Base-by-base conservation (phyloP, 2,329 filamentous ascomycete genomes). In the Scorias spongiosa region DNA sequence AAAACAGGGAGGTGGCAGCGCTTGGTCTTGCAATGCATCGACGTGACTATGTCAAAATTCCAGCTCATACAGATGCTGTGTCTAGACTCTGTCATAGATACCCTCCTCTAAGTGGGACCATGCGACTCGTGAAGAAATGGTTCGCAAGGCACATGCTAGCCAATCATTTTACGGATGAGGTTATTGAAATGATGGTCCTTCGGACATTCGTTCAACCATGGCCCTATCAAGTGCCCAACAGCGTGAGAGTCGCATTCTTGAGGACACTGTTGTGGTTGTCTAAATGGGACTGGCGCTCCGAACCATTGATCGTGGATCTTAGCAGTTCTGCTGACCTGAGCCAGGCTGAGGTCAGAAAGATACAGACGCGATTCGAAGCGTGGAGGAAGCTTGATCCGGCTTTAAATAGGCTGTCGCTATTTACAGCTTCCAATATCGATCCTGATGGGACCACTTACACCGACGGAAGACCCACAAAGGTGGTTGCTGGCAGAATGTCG, bases 61-160 rank as follows among this genome's bases (percentile, higher is more conserved):
- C 88, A 2, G 72, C 85, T 10, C 84, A 94, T 55, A 87, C 80
- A 3, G 87, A 93, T 61, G 82, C 81, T 5, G 72, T 96, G 34
- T 73, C 81, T 43, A 86, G 81, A 1, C 77, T 87, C 43, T 86
- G 81, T 63, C 93, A 84, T 1, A 77, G 86, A 2, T 81, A 86
- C 52, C 81, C 81, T 1, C 72, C 85, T 1, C 68, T 98, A 6
- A 93, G 87, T 1, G 76, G 81, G 2, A 81, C 87, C 0, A 84
- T 95, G 48, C 79, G 89, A 14, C 69, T 96, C 2, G 72, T 84
- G 39, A 96, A 96, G 66, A 76, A 79, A 56, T 98, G 91, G 91
- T 91, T 94, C 62, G 74, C 77, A 50, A 73, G 75, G 2, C 91
- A 98, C 60, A 80, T 93, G 51, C 76, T 98, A 8, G 69, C 75